A percentile compares a stretch with the other conserved stretches of the same genome.
Conservation (phyloP, 352 stramenopile species). For the Phytopythium kandeliae region DNA sequence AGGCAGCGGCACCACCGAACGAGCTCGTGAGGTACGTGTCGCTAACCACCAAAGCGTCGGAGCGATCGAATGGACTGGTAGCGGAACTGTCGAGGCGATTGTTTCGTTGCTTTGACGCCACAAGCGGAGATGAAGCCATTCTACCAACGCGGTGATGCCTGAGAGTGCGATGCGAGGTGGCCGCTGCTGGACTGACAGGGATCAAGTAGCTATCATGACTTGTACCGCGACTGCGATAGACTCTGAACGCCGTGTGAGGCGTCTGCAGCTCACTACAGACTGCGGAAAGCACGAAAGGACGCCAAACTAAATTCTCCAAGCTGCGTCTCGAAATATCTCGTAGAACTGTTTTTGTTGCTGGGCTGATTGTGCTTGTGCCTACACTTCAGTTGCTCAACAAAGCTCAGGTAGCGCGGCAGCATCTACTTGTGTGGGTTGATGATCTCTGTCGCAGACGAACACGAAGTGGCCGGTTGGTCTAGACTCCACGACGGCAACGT, state of each 20-base stretch:
- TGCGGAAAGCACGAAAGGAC: too few species aligned
- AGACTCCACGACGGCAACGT: not conserved
- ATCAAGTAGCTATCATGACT: too few species aligned
- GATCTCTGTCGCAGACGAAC: conserved; percentile 20
- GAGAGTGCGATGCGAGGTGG: too few species aligned
- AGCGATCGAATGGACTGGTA: conserved; percentile 7
- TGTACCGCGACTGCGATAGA: too few species aligned
- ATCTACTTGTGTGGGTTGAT: conserved; percentile 81
- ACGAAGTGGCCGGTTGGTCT: conserved; percentile 3
- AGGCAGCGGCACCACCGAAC: conserved; percentile 51
- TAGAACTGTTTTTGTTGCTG: too few species aligned
- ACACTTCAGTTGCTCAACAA: conserved; percentile 42
- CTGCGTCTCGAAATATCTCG: too few species aligned
- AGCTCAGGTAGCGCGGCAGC: conserved; percentile 61
- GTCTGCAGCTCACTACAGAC: too few species aligned
- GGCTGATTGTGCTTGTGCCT: too few species aligned
- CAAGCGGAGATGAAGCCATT: not conserved
- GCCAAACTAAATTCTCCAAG: too few species aligned
- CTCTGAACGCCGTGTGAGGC: too few species aligned
- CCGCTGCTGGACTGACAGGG: too few species aligned
- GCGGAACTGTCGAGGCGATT: not conserved
- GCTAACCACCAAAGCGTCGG: conserved; percentile 31
- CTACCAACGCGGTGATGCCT: too few species aligned
- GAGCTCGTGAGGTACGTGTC: conserved; percentile 40
- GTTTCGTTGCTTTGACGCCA: not conserved